Conservation (phyloP, 371 early-diverging fungal genomes). For the Rhizomucor miehei region DNA sequence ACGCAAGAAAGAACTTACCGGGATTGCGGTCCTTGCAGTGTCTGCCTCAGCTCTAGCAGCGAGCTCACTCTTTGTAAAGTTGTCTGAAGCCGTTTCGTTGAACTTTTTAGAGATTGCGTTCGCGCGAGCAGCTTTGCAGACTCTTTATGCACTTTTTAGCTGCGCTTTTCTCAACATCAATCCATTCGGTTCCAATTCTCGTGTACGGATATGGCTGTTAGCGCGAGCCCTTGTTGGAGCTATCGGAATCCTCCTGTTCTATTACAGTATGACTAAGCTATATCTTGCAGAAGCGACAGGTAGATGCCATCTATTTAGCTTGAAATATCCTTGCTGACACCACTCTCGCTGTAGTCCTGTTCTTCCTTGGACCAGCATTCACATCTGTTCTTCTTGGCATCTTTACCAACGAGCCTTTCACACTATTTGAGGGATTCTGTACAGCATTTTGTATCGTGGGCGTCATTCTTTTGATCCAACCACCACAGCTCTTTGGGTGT, state of each 20-base stretch:
- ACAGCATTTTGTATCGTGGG: slow-evolving; percentile 60
- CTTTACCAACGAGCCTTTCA: slow-evolving; percentile 67
- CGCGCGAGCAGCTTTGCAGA: slow-evolving; percentile 67
- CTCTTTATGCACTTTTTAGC: slow-evolving; percentile 45
- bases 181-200: slow-evolving; percentile 54
- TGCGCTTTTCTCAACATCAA: slow-evolving; percentile 48
- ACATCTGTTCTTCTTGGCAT: slow-evolving; percentile 67
- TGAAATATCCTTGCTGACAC: background rate
- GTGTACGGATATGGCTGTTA: slow-evolving; percentile 53
- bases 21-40: slow-evolving; percentile 49
- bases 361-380: slow-evolving; percentile 77
- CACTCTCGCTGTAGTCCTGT: slow-evolving; percentile 42
- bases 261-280: slow-evolving; percentile 65
- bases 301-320: slow-evolving; percentile 3
- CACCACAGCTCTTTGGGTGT: slow-evolving; percentile 53
- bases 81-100: slow-evolving; percentile 57
- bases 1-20: slow-evolving; percentile 16
- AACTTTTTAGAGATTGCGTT: slow-evolving; percentile 56
- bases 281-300: slow-evolving; percentile 75
- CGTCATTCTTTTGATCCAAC: slow-evolving; percentile 66
- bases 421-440: slow-evolving; percentile 53
- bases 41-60: slow-evolving; percentile 73
- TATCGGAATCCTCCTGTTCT: slow-evolving; percentile 69
- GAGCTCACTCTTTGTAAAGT: slow-evolving; percentile 71
- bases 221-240: slow-evolving; percentile 66